A percentile compares a stretch with the other conserved stretches of the same genome.
phyloP scores from a whole-genome alignment of 2,329 filamentous ascomycete species.

The Aspergillus pseudoviridinutans region DNA sequence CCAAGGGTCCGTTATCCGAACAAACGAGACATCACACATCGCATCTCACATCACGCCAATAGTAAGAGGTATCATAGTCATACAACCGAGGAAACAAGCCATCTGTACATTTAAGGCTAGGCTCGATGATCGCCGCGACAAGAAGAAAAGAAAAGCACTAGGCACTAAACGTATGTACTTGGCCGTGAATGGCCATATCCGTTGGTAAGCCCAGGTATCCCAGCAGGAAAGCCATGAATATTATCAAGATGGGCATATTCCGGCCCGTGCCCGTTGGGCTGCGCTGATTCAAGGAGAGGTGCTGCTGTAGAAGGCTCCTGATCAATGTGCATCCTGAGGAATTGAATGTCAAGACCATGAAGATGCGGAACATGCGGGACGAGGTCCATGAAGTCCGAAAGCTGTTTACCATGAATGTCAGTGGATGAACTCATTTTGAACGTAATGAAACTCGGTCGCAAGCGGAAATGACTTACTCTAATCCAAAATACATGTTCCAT shows the following conservation, averaged over 20 bases:
- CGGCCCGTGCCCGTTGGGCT: conserved; percentile 30
- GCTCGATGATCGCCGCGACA: conserved; percentile 11
- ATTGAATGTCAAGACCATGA: conserved; percentile 37
- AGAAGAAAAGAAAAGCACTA: conserved; percentile 17
- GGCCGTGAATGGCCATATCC: conserved; percentile 33
- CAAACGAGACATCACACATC: conserved; percentile 5
- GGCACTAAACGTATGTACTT: conserved; percentile 40
- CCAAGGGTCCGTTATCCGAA: neutral
- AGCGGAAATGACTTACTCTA: conserved; percentile 33
- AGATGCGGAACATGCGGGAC: conserved; percentile 47
- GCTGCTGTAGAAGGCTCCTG: conserved; percentile 26
- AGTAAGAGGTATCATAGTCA: conserved; percentile 41
- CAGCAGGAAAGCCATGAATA: conserved; percentile 14
- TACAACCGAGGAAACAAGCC: conserved; percentile 35
- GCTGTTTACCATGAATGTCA: conserved; percentile 25
- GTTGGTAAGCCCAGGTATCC: conserved; percentile 31
- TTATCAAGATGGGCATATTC: conserved; percentile 17
- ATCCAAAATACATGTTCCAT: conserved; percentile 52
- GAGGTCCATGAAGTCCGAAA: conserved; percentile 49
- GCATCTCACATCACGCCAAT: conserved; percentile 25
- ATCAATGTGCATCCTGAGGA: conserved; percentile 40
- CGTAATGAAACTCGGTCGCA: neutral
- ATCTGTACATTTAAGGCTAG: conserved; percentile 25
- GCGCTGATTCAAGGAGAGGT: conserved; percentile 14
- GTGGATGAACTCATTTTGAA: neutral